Base-by-base conservation (phyloP, 805 yeast genomes). In the Spencermartinsiella europaea region DNA sequence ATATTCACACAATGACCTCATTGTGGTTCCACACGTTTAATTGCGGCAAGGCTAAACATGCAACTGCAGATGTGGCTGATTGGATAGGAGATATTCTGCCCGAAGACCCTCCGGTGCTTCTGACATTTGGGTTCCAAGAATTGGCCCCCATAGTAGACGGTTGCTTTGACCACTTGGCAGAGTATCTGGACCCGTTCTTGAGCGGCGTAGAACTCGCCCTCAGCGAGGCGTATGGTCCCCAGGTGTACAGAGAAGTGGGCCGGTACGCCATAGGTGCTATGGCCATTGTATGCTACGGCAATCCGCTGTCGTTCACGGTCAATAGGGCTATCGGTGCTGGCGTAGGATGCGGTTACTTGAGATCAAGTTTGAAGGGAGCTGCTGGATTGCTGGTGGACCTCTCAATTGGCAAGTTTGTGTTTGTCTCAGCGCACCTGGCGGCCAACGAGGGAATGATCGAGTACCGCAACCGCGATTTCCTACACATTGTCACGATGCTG, bases 351-450 rank as follows among this genome's bases (percentile, higher is more conserved):
- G 96, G 96, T 1, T 60, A 69, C 45, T 70, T 73, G 5, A 68
- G 72, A 48, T 79, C 91, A 0, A 77, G 81, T 45, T 61, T 85
- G 56, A 90, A 90, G 62, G 96, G 95, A 0, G 90, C 80, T 0
- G 80, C 76, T 1, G 86, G 83, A 0, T 42, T 83, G 1, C 66
- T 90, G 37, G 56, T 85, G n/a, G 52, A 51, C 1, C 69, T 68
- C 45, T 56, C 58, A 2, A 53, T 50, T 12, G 52, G 52, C 1
- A 43, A 50, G 12, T 67, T 80, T 48, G 81, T 93, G 0, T 79
- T 88, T 66, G 80, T 83, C 2, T 67, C 73, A 34, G 76, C 82
- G 2, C 98, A 90, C 68, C 64, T 90, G 42, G 74, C 80, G 27
- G 97, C 98, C 0, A 76, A 78, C 54, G 95, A 87, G 61, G 95